Evolutionary conservation across 2,329 filamentous ascomycete genomes (phyloP).

Genomic region (Ramularia collo-cygni): DNA sequence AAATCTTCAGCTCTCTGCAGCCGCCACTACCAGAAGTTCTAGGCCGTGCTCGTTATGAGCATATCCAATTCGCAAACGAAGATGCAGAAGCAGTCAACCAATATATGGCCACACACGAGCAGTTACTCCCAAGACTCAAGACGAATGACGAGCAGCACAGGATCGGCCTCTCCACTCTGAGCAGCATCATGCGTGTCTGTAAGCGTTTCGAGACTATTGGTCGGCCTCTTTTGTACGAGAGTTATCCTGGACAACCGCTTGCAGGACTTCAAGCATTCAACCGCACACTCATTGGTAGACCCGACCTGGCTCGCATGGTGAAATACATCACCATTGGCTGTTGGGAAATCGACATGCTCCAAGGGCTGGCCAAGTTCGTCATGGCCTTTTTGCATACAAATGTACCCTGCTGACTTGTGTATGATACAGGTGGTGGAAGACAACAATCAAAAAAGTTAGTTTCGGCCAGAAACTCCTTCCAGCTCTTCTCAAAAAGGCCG

Average conservation of each 20-base stretch:
- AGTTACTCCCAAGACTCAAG: neutral
- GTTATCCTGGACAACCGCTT: neutral
- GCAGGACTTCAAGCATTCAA: slow-evolving; percentile 1
- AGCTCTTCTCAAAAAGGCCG: neutral
- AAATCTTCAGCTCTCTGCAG: slow-evolving; percentile 1
- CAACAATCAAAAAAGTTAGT: neutral
- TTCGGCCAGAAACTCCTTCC: neutral
- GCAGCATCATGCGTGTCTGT: neutral
- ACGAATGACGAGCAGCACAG: neutral
- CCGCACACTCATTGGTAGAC: neutral
- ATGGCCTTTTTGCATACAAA: neutral
- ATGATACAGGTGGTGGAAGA: neutral
- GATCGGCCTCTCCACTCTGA: neutral
- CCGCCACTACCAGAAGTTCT: neutral
- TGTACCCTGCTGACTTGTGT: neutral
- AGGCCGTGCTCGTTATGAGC: neutral
- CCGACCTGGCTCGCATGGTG: neutral
- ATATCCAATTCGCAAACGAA: neutral
- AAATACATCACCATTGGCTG: neutral
- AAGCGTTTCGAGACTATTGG: neutral
- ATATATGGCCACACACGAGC: neutral
- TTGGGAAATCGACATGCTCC: neutral
- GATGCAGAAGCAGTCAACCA: neutral
- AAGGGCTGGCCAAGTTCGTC: neutral
- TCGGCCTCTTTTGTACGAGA: neutral